Base-by-base conservation (phyloP, 768 basidiomycete genomes). In the Amanita polypyramis region DNA sequence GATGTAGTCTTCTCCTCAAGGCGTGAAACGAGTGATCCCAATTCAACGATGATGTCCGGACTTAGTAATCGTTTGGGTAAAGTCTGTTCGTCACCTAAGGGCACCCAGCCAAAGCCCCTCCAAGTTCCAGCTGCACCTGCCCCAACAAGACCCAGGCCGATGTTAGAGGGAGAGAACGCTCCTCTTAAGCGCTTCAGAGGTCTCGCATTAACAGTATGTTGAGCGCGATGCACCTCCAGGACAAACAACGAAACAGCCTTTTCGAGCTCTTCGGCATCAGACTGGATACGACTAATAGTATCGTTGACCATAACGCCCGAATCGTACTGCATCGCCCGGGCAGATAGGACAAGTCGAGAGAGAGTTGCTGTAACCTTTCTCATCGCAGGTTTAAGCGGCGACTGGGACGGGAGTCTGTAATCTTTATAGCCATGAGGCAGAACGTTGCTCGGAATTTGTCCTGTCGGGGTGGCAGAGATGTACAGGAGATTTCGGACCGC, bases 311-410 rank as follows among this genome's bases (percentile, higher is more conserved):
- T 70, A 1, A 76, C 73, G 12, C 79, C 81, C 0, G 84, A 82
- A 56, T 89, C 83, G 51, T 86, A 88, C 56, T 85, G 80, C 65
- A 89, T 82, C 0, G 93, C 91, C 42, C 95, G 83, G n/a, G 89
- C 82, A 6, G 86, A 89, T 2, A 96, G 76, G 25, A 95, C 87
- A 23, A 97, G 72, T 60, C 93, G 85, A 15, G 89, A 93, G 7
- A 95, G 69, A 0, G 90, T 91, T 6, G 90, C 87, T 2, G 90
- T 89, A 27, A 95, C 84, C 56, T 88, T 89, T 44, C 88, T 74
- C 49, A 90, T 89, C 0, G 80, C 79, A 5, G 84, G 82, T 62
- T 90, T 91, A 36, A 91, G 69, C 6, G 83, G 68, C 2, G 80
- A 70, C 54, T 77, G 74, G 1, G 75, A 65, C 9, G 74, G 63